Base-by-base conservation (phyloP, 2,329 filamentous ascomycete species). In the Fusarium sp. region DNA sequence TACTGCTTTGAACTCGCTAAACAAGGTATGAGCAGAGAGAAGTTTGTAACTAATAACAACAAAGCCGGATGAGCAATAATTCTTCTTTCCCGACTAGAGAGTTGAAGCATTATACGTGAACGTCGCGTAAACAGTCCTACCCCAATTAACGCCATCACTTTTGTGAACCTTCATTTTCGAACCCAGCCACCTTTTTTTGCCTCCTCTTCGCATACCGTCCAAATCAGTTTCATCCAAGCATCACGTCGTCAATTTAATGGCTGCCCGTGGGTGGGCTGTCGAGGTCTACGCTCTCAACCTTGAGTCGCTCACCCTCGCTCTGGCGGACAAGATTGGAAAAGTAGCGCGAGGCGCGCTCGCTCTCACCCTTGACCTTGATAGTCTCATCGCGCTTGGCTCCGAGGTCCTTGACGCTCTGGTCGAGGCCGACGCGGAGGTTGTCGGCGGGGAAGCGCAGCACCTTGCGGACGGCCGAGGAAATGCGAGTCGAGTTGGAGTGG, bases 381-480 rank as follows among this genome's bases (percentile, higher is more conserved):
- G 94, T 96, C 80, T 98, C 93, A 75, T 96, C 93, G 75, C 93
- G 92, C 80, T 93, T 92, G 64, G 87, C 85, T 69, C 90, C 92
- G 12, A 98, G 90, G 77, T 96, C 92, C 83, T 98, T 95, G 56
- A 98, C 92, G 31, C 92, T 94, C 62, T 93, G 92, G 77, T 97
- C 93, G 33, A 99, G 89, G 61, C 93, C 92, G 49, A 94, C 91
- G 62, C 95, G 92, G 9, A 99, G 89, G 77, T 94, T 95, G 79
- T 96, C 93, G 2, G 95, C 94, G 1, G 96, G 96, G 77, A 93
- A 91, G 68, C 94, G 94, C 42, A 99, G 90, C 10, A 98, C 94
- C 80, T 95, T 94, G 75, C 96, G 94, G 46, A 98, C 94, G 63
- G 97, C 93, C 29, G 90, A 88, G 24, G 94, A 92, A 78, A 99